Conservation (phyloP, 1,284 basidiomycete species). For the Leccinum griseonigrum region DNA sequence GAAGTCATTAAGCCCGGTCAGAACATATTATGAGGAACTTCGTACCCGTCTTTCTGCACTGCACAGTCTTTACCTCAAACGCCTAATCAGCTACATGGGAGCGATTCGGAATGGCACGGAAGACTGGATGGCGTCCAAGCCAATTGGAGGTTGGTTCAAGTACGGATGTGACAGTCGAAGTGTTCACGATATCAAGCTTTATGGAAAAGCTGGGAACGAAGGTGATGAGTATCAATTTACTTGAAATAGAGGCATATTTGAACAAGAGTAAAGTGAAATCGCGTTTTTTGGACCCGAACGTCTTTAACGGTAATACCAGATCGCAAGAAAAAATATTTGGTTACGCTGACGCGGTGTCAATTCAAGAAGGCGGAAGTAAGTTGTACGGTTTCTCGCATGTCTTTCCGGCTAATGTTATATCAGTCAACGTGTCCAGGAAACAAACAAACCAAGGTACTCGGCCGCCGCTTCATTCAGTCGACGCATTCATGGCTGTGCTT, state of each 20-base stretch:
- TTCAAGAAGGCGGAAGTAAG: conserved; percentile 42
- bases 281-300: background rate
- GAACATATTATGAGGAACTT: conserved; percentile 80
- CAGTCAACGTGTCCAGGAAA: conserved; percentile 30
- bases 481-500: conserved; percentile 82
- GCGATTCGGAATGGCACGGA: conserved; percentile 60
- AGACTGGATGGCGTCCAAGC: conserved; percentile 41
- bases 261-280: conserved; percentile 77
- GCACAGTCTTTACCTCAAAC: conserved; percentile 80
- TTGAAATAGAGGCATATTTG: conserved; percentile 84
- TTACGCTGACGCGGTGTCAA: conserved; percentile 70
- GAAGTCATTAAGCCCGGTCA: conserved; percentile 75
- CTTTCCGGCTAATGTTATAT: conserved; percentile 2
- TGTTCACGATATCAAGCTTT: conserved; percentile 66
- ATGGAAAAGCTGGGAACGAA: conserved; percentile 66
- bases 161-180: conserved; percentile 40
- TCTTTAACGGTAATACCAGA: conserved; percentile 36
- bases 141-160: conserved; percentile 13
- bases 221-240: conserved; percentile 72
- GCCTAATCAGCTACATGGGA: conserved; percentile 72
- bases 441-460: conserved; percentile 46
- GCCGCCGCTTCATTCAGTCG: conserved; percentile 78
- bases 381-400: background rate
- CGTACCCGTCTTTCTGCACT: conserved; percentile 67
- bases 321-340: conserved; percentile 74